Base-by-base conservation (phyloP, 2,329 filamentous ascomycete genomes). In the Shiraia bambusicola region DNA sequence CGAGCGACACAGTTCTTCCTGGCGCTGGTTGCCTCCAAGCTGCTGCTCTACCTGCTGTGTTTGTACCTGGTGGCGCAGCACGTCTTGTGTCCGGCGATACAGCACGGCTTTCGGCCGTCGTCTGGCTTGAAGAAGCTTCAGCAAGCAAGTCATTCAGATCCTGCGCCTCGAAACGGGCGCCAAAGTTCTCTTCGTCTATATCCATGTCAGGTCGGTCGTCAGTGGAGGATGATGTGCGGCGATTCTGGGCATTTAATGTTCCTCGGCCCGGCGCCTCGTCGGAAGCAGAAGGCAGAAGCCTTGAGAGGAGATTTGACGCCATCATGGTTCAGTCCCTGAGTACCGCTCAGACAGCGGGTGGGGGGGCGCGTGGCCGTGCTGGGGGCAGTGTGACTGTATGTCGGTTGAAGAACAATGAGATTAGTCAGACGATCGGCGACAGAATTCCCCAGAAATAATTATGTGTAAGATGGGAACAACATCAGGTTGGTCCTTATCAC, bases 71-170 rank as follows among this genome's bases (percentile, higher is more conserved):
- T 22, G 54, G 54, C 28, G 51, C 56, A 35, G 52, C 59, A 58
- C 60, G 46, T 51, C 62, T 41, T 52, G 58, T 35, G 56, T 67
- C 38, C 51, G 61, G 38, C 69, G 59, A 47, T 69, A 71, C 38
- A 34, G 60, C 59, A 24, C 58, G 59, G 47, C 69, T 75, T 34
- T 71, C 72, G 32, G 67, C 70, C 24, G 69, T 72, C 47, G 72
- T 68, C 15, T 76, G 72, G 51, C 74, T 79, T 16, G 70, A 69
- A 12, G 69, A 67, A 13, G 71, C 73, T 54, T 81, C 74, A 28
- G 74, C 76, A 16, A 82, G 68, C 34, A 80, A 70, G 35, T 78
- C 73, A 43, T 81, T 77, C 17, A 82, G 72, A 55, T 82, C 77
- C 31, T 78, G 73, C 35, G 80, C 76, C 49, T 76, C 76, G 53